These are phyloP conservation scores for Prunus fruticosa DNA, from an alignment of 306 rosid species.

Conservation along the genomic window DNA sequence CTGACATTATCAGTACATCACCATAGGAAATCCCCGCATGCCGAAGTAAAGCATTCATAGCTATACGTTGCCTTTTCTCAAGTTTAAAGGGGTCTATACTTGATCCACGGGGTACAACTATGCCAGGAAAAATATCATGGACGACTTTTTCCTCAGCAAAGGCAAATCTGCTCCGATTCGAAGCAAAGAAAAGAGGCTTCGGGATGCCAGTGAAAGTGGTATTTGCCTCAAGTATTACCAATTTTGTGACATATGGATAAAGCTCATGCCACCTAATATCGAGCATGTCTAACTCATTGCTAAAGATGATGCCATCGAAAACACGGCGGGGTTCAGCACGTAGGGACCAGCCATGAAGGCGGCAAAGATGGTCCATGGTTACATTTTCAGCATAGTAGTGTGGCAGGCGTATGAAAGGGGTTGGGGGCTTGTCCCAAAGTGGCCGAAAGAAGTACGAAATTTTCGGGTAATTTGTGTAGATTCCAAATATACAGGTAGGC, in stretches of 20 bases:
- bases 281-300: conserved; percentile 82
- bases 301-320: conserved; percentile 78
- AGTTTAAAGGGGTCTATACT: conserved; percentile 57
- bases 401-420: conserved; percentile 55
- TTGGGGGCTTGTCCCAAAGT: conserved; percentile 81
- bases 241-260: conserved; percentile 65
- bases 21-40: conserved; percentile 61
- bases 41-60: conserved; percentile 58
- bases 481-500: conserved; percentile 46
- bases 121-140: conserved; percentile 49
- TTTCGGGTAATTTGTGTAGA: conserved; percentile 41
- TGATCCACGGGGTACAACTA: conserved; percentile 38
- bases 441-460: conserved; percentile 82
- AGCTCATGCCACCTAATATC: conserved; percentile 90
- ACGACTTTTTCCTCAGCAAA: conserved; percentile 57
- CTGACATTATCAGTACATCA: conserved; percentile 74
- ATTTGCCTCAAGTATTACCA: conserved; percentile 73
- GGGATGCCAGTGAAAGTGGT: conserved; percentile 87
- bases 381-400: conserved; percentile 93
- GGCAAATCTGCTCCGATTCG: conserved; percentile 46
- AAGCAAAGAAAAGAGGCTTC: conserved; percentile 58
- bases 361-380: conserved; percentile 73
- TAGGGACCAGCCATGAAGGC: conserved; percentile 79
- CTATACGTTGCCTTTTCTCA: conserved; percentile 59
- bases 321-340: conserved; percentile 66